phyloP scores from a whole-genome alignment of 1,284 basidiomycete genomes.

The Neonothopanus nambi region DNA sequence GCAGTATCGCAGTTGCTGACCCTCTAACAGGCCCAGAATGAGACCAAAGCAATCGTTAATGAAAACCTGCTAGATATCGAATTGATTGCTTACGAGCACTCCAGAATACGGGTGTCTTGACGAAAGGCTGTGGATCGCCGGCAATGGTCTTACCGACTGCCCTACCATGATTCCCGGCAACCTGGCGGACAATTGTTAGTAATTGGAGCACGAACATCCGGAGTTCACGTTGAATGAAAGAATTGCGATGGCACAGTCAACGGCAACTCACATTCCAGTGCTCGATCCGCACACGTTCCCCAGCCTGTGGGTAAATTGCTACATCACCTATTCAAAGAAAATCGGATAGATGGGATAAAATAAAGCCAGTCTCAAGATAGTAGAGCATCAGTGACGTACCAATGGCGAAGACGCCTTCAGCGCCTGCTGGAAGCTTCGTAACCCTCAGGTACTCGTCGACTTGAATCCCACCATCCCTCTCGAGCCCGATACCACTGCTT shows the following conservation, averaged over 20 bases:
- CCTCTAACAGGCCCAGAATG: conserved; percentile 47
- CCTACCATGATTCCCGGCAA: conserved; percentile 85
- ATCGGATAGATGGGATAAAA: neutral
- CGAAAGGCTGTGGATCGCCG: conserved; percentile 62
- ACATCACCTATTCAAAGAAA: conserved; percentile 63
- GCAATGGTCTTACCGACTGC: conserved; percentile 80
- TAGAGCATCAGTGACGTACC: too few relatives aligned
- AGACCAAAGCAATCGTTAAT: conserved; percentile 2
- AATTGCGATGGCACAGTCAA: conserved; percentile 18
- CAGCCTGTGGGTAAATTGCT: conserved; percentile 75
- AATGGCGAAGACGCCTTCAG: conserved; percentile 78
- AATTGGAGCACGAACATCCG: too few relatives aligned
- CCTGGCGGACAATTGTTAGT: conserved; percentile 40
- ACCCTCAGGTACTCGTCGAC: conserved; percentile 84
- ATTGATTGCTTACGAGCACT: conserved; percentile 61
- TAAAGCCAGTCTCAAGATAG: neutral
- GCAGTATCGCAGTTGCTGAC: conserved; percentile 81
- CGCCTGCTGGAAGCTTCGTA: conserved; percentile 40
- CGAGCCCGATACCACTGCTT: conserved; percentile 65
- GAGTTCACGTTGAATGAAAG: conserved; percentile 27
- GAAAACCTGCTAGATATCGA: neutral
- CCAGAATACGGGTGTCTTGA: conserved; percentile 90
- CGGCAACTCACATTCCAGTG: conserved; percentile 80
- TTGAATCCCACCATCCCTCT: conserved; percentile 79
- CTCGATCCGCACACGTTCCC: conserved; percentile 69